Evolutionary conservation across 1,139 yeast genomes (phyloP), one percentile per base, ranked within the genome.

Genomic region (Suhomyces panamericanus): DNA sequence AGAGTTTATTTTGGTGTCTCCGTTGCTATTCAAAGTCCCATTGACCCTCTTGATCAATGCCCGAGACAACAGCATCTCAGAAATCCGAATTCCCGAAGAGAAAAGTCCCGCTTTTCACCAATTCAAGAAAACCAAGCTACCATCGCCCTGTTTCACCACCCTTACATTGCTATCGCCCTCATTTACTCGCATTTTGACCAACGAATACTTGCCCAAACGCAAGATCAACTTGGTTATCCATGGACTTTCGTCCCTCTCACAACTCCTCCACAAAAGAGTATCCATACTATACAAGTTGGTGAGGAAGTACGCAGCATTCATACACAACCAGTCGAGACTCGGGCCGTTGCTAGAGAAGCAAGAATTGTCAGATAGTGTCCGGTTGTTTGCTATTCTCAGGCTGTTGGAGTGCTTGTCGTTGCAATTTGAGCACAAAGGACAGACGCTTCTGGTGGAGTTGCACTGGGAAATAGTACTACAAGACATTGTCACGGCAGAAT

Each of bases 181-280:
- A 2, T 62, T 60, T 37, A 37, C 57, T 13, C 49, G 43, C 22
- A 50, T 48, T 3, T 42, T 70, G 12, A 26, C 42, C 1, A 46
- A 46, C 7, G 58, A 65, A 42, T 71, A 65, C 48, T 39, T 67
- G 6, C 67, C 67, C 3, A 53, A 54, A 27, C 44, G 51, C 16
- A 66, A 68, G 38, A 50, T 72, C 22, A 63, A 63, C 44, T 50
- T 62, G 30, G 43, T 70, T 0, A 56, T 72, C 55, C 64, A 58
- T 51, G 63, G 70, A 9, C 55, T 69, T 34, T 65, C 68, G 40
- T 63, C 73, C 3, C 54, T 72, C 13, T 58, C 75, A 1, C 53
- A 46, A 8, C 38, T 60, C 4, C 51, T 65, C 11, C 62, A 61
- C 38, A 46, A 50, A 31, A 49, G 73, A 29, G 55, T 63, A 2